A percentile compares a stretch with the other conserved stretches of the same genome.
Conservation (phyloP, 2,329 filamentous ascomycete species). For the Paraphoma sp. region DNA sequence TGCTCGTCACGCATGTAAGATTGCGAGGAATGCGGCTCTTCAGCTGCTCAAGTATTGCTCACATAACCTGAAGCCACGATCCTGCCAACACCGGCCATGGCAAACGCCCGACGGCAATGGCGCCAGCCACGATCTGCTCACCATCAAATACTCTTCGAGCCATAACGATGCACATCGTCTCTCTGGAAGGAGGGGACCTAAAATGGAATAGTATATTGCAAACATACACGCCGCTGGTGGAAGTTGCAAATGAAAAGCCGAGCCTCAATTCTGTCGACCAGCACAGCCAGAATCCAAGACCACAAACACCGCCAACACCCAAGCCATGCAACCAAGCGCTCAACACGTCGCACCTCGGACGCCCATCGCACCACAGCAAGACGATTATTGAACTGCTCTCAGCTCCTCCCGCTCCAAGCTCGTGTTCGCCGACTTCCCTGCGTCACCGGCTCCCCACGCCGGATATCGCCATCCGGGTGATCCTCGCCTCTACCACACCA, state of each 20-base stretch:
- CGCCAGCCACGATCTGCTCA: background rate
- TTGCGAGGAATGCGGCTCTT: background rate
- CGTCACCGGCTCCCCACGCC: conserved; percentile 21
- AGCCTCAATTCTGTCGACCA: background rate
- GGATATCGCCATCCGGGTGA: background rate
- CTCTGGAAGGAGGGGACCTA: too few species aligned
- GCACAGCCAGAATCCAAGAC: background rate
- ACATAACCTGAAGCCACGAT: background rate
- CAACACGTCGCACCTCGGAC: background rate
- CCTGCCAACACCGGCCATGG: background rate
- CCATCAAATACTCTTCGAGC: background rate
- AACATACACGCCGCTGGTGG: background rate
- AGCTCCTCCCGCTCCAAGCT: background rate
- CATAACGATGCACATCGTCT: background rate
- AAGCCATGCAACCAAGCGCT: conserved; percentile 5
- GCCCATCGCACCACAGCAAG: background rate
- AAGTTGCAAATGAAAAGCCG: background rate
- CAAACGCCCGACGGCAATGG: background rate
- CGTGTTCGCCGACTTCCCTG: background rate
- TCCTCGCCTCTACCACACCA: too few species aligned
- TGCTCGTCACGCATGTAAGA: background rate
- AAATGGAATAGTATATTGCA: too few species aligned
- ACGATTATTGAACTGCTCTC: conserved; percentile 1
- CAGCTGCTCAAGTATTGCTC: background rate
- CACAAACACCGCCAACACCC: conserved; percentile 7